Conservation (phyloP, 306 rosid genomes). For the Vachellia pachyceras region DNA sequence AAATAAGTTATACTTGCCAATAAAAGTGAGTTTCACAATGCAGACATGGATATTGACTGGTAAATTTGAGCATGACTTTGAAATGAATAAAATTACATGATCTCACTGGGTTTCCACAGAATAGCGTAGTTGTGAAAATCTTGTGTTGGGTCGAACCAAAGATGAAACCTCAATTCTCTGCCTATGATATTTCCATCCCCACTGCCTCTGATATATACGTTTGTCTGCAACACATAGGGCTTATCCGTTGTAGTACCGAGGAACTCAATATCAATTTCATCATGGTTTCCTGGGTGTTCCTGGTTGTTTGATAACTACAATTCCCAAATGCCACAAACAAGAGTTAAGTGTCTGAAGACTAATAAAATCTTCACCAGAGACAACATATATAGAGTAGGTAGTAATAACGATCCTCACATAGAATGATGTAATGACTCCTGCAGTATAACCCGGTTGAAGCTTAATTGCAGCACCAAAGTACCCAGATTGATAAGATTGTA, state of each 20-base stretch:
- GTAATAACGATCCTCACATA: conserved; percentile 60
- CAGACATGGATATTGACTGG: background rate
- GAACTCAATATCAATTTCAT: conserved; percentile 93
- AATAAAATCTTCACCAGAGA: background rate
- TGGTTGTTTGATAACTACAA: conserved; percentile 87
- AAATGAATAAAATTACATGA: conserved; percentile 59
- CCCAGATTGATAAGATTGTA: conserved; percentile 69
- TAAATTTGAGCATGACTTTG: background rate
- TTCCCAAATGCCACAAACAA: conserved; percentile 3
- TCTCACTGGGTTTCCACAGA: conserved; percentile 79
- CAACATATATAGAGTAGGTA: background rate
- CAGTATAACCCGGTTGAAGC: conserved; percentile 90
- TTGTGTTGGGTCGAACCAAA: conserved; percentile 97
- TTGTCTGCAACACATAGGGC: conserved; percentile 92
- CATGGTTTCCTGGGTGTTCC: conserved; percentile 84
- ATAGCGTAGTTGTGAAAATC: conserved; percentile 87
- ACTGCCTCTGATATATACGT: conserved; percentile 87
- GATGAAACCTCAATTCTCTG: conserved; percentile 83
- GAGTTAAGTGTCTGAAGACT: background rate
- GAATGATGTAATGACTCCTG: conserved; percentile 87
- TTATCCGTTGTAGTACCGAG: conserved; percentile 82
- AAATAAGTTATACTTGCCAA: background rate
- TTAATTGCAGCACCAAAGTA: conserved; percentile 85
- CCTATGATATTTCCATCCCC: conserved; percentile 86
- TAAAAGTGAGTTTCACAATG: background rate